A percentile compares a stretch with the other conserved stretches of the same genome.
Evolutionary conservation across 305 asterid genomes (phyloP).

Genomic region (Striga hermonthica): DNA sequence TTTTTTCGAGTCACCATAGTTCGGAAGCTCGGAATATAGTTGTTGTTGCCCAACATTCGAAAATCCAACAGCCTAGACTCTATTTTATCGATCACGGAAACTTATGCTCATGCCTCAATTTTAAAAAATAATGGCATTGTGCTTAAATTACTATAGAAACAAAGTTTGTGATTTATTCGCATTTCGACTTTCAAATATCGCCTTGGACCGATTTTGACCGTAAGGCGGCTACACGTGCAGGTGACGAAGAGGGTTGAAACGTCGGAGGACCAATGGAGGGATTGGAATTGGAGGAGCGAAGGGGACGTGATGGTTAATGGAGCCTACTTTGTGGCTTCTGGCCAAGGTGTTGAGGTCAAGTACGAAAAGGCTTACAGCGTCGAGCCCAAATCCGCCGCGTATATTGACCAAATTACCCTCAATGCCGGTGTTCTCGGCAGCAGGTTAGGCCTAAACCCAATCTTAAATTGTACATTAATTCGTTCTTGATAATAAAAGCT

Average conservation of each 20-base stretch:
- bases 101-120: too few species aligned
- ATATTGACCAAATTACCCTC: constrained; percentile 71
- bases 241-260: constrained; percentile 84
- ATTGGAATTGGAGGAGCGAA: constrained; percentile 99
- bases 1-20: too few species aligned
- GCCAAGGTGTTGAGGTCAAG: constrained; percentile 72
- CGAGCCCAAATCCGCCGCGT: constrained; percentile 85
- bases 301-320: constrained; percentile 91
- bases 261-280: constrained; percentile 59
- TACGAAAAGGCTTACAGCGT: constrained; percentile 94
- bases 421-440: constrained; percentile 80
- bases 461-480: not conserved
- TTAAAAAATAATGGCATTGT: too few species aligned
- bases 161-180: too few species aligned
- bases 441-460: constrained; percentile 43
- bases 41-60: too few species aligned
- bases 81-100: too few species aligned
- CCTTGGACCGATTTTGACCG: too few species aligned
- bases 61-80: too few species aligned
- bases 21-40: too few species aligned
- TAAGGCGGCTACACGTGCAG: constrained; percentile 32
- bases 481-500: not conserved
- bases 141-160: too few species aligned
- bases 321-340: constrained; percentile 88
- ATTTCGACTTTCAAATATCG: too few species aligned